Evolutionary conservation across 1,284 basidiomycete species (phyloP).

Genomic region (Trametes versicolor): DNA sequence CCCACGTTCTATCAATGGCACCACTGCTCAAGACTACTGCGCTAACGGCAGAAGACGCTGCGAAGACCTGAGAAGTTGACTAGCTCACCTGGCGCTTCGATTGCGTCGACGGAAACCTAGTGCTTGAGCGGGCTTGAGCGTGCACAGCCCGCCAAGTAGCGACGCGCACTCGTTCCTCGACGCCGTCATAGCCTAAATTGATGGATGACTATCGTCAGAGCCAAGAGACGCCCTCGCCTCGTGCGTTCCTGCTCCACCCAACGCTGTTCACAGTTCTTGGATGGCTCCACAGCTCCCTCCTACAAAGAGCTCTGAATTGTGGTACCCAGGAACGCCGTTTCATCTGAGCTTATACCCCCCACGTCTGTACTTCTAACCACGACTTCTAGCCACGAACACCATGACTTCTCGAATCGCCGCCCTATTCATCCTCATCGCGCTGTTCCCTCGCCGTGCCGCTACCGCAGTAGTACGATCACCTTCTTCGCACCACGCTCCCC

Average conservation of each 20-base stretch:
- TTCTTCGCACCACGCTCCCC: not conserved
- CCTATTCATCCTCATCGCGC: conserved; percentile 23
- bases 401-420: conserved; percentile 25
- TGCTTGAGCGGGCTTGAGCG: too few species aligned
- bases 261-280: conserved; percentile 11
- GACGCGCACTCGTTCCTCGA: not conserved
- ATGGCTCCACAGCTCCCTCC: conserved; percentile 7
- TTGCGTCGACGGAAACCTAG: too few species aligned
- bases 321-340: not conserved
- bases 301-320: conserved; percentile 7
- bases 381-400: conserved; percentile 9
- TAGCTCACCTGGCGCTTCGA: too few species aligned
- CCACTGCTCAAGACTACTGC: not conserved
- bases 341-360: not conserved
- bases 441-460: conserved; percentile 19
- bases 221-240: conserved; percentile 3
- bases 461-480: conserved; percentile 2
- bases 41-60: not conserved
- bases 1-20: not conserved
- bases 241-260: conserved; percentile 10
- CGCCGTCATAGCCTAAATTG: not conserved
- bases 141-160: too few species aligned
- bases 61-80: not conserved
- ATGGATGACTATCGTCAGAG: not conserved
- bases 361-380: conserved; percentile 5